Evolutionary conservation across 2,329 filamentous ascomycete genomes (phyloP), one percentile per base, ranked within the genome.

Genomic region (Diaporthe destruens): DNA sequence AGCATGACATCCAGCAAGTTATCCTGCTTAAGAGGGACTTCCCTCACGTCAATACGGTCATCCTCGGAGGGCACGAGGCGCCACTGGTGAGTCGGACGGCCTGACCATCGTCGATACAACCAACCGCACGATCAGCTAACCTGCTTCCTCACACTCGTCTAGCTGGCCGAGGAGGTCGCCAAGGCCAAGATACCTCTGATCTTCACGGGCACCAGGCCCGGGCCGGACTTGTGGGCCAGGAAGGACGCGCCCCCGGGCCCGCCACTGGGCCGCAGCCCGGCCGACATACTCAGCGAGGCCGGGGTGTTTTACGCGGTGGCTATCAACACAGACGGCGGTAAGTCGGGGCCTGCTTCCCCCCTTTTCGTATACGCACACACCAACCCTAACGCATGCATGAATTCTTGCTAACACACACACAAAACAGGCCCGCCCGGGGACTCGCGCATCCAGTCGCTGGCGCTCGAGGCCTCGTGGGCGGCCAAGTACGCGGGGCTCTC

Each of bases 1-100:
- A 83, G 82, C 80, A 83, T 72, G 83, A 84, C 54, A 83, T 84
- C 23, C 76, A 80, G 72, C 84, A 85, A 71, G 76, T 83, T 44
- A 79, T 85, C 23, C 79, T 79, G 51, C 71, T 84, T 32, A 82
- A 84, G 71, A 77, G 78, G 69, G 81, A 83, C 34, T 80, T 78
- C 53, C 78, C 80, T 1, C 53, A 72, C 6, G 73, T 81, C 12
- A 81, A 82, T 8, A 71, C 83, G 11, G 78, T 85, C 44, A 78
- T 85, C 8, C 75, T 79, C n/a, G 84, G 84, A 34, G 84, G 81
- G 6, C 76, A 79, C 36, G 82, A 80, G 29, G 81, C 83, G n/a
- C 82, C 81, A 20, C 75, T 80, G 49, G 82, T 83, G 77, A 77
- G 76, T 74, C 3, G 11, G 14, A 32, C 39, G 18, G 16, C 32